Percentiles rank a stretch among this genome's conserved stretches.
These are phyloP conservation scores for Tarenaya hassleriana DNA, from an alignment of 345 rosid genomes.

Conservation along the genomic window DNA sequence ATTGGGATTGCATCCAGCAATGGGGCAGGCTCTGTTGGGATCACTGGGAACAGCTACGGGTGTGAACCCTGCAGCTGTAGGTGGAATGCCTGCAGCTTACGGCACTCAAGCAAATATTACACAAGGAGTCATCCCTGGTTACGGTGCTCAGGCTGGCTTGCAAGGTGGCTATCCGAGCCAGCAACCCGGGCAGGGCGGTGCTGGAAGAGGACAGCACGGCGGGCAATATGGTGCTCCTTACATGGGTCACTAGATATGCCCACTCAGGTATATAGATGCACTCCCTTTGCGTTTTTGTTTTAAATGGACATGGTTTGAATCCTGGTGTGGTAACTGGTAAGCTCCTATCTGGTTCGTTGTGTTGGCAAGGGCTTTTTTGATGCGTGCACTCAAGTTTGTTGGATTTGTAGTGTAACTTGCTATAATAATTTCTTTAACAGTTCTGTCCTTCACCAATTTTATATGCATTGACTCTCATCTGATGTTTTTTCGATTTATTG, in stretches of 20 bases:
- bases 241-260: conserved; percentile 59
- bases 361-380: too few species aligned
- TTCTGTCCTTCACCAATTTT: too few species aligned
- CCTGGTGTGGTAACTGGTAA: too few species aligned
- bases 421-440: too few species aligned
- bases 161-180: conserved; percentile 61
- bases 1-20: conserved; percentile 50
- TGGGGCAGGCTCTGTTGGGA: conserved; percentile 48
- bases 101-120: conserved; percentile 41
- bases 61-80: conserved; percentile 42
- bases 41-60: conserved; percentile 45
- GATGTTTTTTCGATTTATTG: background rate
- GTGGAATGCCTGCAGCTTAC: conserved; percentile 48
- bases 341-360: too few species aligned
- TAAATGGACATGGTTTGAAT: background rate
- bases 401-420: too few species aligned
- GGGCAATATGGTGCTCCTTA: conserved; percentile 52
- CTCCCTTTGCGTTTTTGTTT: background rate
- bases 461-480: too few species aligned
- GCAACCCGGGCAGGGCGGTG: conserved; percentile 59
- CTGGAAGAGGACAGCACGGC: conserved; percentile 75
- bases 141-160: conserved; percentile 55
- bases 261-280: conserved; percentile 30
- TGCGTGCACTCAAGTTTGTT: too few species aligned
- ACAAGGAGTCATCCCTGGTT: conserved; percentile 41